Percentiles rank a stretch among this genome's conserved stretches.
phyloP scores from a whole-genome alignment of 2,329 filamentous ascomycete genomes.

The Sclerotinia nivalis region DNA sequence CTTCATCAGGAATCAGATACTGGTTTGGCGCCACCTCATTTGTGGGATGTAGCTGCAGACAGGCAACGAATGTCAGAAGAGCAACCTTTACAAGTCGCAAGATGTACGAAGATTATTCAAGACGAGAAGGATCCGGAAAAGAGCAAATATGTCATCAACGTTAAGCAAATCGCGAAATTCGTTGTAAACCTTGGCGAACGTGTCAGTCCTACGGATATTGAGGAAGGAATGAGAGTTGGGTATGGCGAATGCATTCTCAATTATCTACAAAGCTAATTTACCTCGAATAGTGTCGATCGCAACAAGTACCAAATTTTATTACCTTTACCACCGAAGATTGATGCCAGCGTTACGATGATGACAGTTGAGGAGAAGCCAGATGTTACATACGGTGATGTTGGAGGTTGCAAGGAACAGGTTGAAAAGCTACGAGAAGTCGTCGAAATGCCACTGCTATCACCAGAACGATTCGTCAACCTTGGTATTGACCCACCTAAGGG shows the following conservation, averaged over 20 bases:
- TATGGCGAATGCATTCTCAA: slow-evolving; percentile 43
- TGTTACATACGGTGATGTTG: slow-evolving; percentile 97
- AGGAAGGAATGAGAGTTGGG: slow-evolving; percentile 98
- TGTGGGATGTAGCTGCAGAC: slow-evolving; percentile 98
- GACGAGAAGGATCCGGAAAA: slow-evolving; percentile 96
- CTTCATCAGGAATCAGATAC: slow-evolving; percentile 87
- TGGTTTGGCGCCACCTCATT: slow-evolving; percentile 93
- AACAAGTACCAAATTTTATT: slow-evolving; percentile 99
- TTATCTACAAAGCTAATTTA: slow-evolving; percentile 29
- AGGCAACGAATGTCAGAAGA: slow-evolving; percentile 98
- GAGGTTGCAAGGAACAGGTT: slow-evolving; percentile 98
- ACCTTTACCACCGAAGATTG: slow-evolving; percentile 95
- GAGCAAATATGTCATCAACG: slow-evolving; percentile 99
- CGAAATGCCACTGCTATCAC: slow-evolving; percentile 95
- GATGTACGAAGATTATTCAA: slow-evolving; percentile 98
- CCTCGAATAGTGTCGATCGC: slow-evolving; percentile 69
- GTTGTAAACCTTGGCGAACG: slow-evolving; percentile 96
- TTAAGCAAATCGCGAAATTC: slow-evolving; percentile 99
- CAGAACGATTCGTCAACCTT: slow-evolving; percentile 96
- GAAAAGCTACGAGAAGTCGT: slow-evolving; percentile 98
- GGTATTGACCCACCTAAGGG: slow-evolving; percentile 98
- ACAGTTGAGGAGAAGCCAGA: slow-evolving; percentile 99
- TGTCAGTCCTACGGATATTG: slow-evolving; percentile 97
- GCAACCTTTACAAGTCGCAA: slow-evolving; percentile 93
- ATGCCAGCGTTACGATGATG: slow-evolving; percentile 99